phyloP scores from a whole-genome alignment of 1,284 basidiomycete species.

The Ustilago vetiveriae region DNA sequence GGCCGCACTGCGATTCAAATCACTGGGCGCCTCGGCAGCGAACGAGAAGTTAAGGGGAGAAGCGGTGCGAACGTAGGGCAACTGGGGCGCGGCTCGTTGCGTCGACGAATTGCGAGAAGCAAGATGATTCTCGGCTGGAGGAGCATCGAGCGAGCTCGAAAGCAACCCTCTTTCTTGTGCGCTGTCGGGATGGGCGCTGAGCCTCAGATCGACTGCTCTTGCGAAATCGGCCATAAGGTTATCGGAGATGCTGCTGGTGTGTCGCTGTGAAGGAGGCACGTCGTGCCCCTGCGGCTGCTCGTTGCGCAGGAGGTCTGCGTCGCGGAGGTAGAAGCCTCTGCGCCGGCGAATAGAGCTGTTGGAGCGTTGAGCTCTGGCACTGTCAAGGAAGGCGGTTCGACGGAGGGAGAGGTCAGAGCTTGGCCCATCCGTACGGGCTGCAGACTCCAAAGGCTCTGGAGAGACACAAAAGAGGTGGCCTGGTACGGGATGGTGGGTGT shows the following conservation, averaged over 20 bases:
- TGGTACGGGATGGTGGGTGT: not conserved
- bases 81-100: conserved; percentile 18
- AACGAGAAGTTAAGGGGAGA: conserved; percentile 32
- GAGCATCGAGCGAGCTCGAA: not conserved
- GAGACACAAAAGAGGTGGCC: conserved; percentile 7
- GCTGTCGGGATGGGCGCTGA: conserved; percentile 8
- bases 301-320: conserved; percentile 10
- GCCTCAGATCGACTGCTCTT: conserved; percentile 28
- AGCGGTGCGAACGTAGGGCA: conserved; percentile 30
- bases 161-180: not conserved
- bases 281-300: not conserved
- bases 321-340: conserved; percentile 25
- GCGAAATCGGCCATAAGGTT: conserved; percentile 29
- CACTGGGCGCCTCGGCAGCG: conserved; percentile 4
- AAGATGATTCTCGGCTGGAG: not conserved
- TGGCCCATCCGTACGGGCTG: not conserved
- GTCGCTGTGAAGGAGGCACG: not conserved
- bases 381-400: conserved; percentile 5
- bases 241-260: conserved; percentile 13
- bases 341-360: conserved; percentile 16
- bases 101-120: not conserved
- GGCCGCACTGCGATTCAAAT: not conserved
- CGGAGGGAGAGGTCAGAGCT: conserved; percentile 2
- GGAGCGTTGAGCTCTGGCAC: conserved; percentile 13
- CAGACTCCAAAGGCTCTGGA: conserved; percentile 9